phyloP scores from a whole-genome alignment of 2,329 filamentous ascomycete species.

The Neopestalotiopsis sp. region DNA sequence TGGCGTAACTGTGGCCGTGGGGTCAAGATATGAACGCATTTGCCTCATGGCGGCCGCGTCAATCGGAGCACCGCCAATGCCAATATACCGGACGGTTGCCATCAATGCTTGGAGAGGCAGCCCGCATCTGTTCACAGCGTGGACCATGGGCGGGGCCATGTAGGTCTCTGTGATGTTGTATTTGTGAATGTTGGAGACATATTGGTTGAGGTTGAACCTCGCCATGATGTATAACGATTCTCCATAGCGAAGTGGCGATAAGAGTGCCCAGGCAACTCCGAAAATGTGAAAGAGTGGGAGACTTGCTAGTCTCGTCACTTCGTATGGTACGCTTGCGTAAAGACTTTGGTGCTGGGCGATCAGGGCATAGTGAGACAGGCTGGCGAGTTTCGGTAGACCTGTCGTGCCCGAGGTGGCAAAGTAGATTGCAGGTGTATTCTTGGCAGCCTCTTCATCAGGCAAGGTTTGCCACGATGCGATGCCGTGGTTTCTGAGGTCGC shows the following conservation, averaged over 20 bases:
- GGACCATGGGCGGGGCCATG: conserved; percentile 12
- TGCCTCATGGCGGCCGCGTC: not conserved
- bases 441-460: not conserved
- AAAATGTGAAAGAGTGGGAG: conserved; percentile 14
- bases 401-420: conserved; percentile 14
- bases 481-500: conserved; percentile 10
- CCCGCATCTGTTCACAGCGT: not conserved
- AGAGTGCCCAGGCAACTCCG: conserved; percentile 10
- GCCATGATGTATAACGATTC: conserved; percentile 12
- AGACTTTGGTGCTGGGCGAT: conserved; percentile 7
- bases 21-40: not conserved
- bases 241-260: conserved; percentile 1
- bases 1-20: not conserved
- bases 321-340: conserved; percentile 9
- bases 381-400: conserved; percentile 13
- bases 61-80: conserved; percentile 13
- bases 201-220: not conserved
- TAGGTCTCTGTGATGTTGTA: conserved; percentile 10
- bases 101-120: not conserved
- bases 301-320: not conserved
- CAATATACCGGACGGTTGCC: not conserved
- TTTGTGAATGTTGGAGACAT: conserved; percentile 6
- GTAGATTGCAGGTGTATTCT: conserved; percentile 7
- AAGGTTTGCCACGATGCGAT: not conserved
- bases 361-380: conserved; percentile 12